Evolutionary conservation across 306 rosid genomes (phyloP).

Genomic region (Corylus heterophylla): DNA sequence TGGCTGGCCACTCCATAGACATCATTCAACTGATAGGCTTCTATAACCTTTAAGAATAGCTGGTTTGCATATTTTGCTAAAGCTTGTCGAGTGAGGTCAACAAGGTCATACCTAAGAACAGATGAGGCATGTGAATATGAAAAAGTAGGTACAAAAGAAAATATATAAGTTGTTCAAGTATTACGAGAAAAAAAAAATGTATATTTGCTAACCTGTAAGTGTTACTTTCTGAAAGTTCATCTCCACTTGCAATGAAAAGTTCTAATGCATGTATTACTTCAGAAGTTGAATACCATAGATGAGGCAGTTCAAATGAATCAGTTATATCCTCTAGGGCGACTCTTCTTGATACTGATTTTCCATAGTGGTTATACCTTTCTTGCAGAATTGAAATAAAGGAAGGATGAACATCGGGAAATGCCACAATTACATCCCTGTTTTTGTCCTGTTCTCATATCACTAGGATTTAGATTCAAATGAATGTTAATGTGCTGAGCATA

Average conservation of each 20-base stretch:
- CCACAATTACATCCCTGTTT: slow-evolving; percentile 83
- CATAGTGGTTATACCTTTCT: slow-evolving; percentile 20
- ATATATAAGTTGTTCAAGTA: background rate
- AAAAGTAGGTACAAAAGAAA: slow-evolving; percentile 5
- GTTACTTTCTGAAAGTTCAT: slow-evolving; percentile 53
- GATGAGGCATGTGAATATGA: slow-evolving; percentile 17
- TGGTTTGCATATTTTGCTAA: slow-evolving; percentile 75
- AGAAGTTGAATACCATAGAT: slow-evolving; percentile 85
- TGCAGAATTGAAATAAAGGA: slow-evolving; percentile 47
- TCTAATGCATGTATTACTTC: slow-evolving; percentile 71
- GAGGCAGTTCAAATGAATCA: slow-evolving; percentile 72
- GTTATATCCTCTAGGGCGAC: slow-evolving; percentile 35
- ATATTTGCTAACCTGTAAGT: slow-evolving; percentile 54
- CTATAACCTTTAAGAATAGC: slow-evolving; percentile 60
- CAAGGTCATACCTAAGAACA: slow-evolving; percentile 73
- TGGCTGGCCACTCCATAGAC: slow-evolving; percentile 30
- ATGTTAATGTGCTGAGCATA: slow-evolving; percentile 6
- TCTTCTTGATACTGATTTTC: slow-evolving; percentile 33
- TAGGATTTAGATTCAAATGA: slow-evolving; percentile 26
- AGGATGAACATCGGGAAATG: slow-evolving; percentile 87
- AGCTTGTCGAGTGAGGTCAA: slow-evolving; percentile 86
- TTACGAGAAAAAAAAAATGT: background rate
- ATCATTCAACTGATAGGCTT: slow-evolving; percentile 58
- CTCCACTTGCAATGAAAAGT: slow-evolving; percentile 67
- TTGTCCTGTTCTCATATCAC: slow-evolving; percentile 64